phyloP scores from a whole-genome alignment of 257 asterid species.

The Nicotiana benthamiana region DNA sequence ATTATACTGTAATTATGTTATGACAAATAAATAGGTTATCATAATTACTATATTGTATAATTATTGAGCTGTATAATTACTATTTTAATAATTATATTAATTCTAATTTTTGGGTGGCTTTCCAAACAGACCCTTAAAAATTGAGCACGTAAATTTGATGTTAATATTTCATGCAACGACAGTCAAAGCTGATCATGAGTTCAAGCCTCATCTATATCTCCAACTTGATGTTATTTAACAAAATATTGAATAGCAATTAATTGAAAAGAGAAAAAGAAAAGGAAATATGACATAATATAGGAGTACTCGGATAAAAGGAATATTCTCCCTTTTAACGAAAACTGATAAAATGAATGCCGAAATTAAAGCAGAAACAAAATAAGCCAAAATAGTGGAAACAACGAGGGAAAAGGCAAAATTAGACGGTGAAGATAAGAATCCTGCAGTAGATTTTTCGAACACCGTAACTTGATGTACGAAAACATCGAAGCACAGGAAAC shows the following conservation, averaged over 20 bases:
- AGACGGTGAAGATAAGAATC: not conserved
- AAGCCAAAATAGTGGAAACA: not conserved
- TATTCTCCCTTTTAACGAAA: not conserved
- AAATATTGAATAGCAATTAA: not conserved
- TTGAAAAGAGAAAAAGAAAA: not conserved
- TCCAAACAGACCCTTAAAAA: too few relatives aligned
- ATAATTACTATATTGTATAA: too few relatives aligned
- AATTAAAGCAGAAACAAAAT: not conserved
- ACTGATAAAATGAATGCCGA: not conserved
- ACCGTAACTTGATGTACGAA: not conserved
- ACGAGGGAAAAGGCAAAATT: not conserved
- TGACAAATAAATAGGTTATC: too few relatives aligned
- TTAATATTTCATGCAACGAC: not conserved
- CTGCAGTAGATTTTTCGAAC: not conserved
- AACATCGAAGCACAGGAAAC: not conserved
- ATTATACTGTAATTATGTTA: too few relatives aligned
- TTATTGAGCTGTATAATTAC: too few relatives aligned
- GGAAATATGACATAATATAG: not conserved
- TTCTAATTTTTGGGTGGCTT: too few relatives aligned
- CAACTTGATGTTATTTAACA: too few relatives aligned
- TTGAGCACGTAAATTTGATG: not conserved
- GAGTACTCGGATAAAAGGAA: not conserved
- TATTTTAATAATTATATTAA: too few relatives aligned
- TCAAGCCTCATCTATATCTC: too few relatives aligned
- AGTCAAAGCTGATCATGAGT: not conserved